phyloP scores from a whole-genome alignment of 495 filamentous ascomycete species.

The Aeminium ludgeri region DNA sequence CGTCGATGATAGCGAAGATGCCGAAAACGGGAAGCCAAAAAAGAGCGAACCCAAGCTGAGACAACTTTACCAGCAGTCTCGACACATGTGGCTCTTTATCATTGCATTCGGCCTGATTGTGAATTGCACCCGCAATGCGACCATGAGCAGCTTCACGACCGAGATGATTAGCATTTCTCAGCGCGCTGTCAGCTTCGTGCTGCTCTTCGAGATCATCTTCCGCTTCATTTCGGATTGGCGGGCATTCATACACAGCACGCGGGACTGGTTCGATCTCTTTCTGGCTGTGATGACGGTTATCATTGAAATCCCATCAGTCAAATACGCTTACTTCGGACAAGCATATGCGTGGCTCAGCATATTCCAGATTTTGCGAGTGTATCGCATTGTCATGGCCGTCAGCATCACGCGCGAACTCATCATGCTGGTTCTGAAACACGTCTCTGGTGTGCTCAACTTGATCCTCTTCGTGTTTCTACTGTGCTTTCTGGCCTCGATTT shows the following conservation, averaged over 20 bases:
- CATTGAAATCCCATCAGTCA: slow-evolving; percentile 70
- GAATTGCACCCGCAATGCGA: slow-evolving; percentile 57
- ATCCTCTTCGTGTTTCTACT: slow-evolving; percentile 94
- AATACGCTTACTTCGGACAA: slow-evolving; percentile 45
- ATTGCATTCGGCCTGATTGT: slow-evolving; percentile 62
- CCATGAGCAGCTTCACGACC: slow-evolving; percentile 42
- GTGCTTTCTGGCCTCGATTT: slow-evolving; percentile 83
- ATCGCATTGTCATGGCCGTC: slow-evolving; percentile 80
- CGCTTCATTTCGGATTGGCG: slow-evolving; percentile 67
- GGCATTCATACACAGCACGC: slow-evolving; percentile 49
- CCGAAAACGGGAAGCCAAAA: slow-evolving; percentile 16
- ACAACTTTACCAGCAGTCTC: slow-evolving; percentile 50
- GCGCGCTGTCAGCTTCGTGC: slow-evolving; percentile 56
- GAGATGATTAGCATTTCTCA: slow-evolving; percentile 51
- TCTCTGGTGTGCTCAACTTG: slow-evolving; percentile 80
- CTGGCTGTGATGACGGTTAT: slow-evolving; percentile 66
- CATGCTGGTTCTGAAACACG: slow-evolving; percentile 71
- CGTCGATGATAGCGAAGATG: slow-evolving; percentile 29
- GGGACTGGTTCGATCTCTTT: slow-evolving; percentile 63
- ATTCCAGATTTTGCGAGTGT: slow-evolving; percentile 85
- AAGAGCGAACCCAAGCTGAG: slow-evolving; percentile 42
- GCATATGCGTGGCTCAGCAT: slow-evolving; percentile 75
- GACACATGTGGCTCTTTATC: slow-evolving; percentile 62
- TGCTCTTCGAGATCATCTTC: slow-evolving; percentile 67
- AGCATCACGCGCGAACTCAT: slow-evolving; percentile 75